Percentiles rank a stretch among this genome's conserved stretches.
These are phyloP conservation scores for Aspergillus fischeri DNA, from an alignment of 2,329 filamentous ascomycete species.

Conservation along the genomic window DNA sequence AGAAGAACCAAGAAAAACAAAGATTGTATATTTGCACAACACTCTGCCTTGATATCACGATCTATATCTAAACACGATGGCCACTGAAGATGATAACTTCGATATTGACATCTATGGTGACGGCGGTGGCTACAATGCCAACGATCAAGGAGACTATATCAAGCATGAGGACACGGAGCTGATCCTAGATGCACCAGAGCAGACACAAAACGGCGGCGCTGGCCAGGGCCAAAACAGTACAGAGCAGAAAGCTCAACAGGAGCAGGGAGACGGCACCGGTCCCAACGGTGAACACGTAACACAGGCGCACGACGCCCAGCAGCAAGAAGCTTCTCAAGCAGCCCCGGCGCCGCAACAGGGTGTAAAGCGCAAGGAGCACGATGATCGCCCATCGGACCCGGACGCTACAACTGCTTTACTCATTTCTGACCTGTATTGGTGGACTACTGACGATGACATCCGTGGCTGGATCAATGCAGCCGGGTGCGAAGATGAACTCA, in stretches of 20 bases:
- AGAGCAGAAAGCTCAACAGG: slow-evolving; percentile 19
- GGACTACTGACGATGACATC: slow-evolving; percentile 93
- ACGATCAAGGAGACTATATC: slow-evolving; percentile 44
- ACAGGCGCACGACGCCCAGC: slow-evolving; percentile 14
- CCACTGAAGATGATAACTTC: slow-evolving; percentile 63
- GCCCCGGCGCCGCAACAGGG: slow-evolving; percentile 48
- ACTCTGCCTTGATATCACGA: slow-evolving; percentile 27
- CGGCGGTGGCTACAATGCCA: slow-evolving; percentile 45
- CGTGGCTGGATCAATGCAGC: slow-evolving; percentile 78
- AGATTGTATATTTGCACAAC: slow-evolving; percentile 36
- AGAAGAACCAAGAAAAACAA: slow-evolving; percentile 22
- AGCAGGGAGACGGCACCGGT: slow-evolving; percentile 20
- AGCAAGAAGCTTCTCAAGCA: slow-evolving; percentile 19
- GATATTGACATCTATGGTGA: slow-evolving; percentile 69
- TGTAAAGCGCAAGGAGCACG: slow-evolving; percentile 58
- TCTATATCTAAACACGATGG: slow-evolving; percentile 38
- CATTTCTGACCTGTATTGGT: slow-evolving; percentile 91
- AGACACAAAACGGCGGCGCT: slow-evolving; percentile 22
- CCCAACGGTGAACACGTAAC: slow-evolving; percentile 24
- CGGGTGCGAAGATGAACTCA: slow-evolving; percentile 77
- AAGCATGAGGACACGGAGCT: slow-evolving; percentile 40
- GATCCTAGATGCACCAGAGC: slow-evolving; percentile 35
- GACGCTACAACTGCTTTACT: slow-evolving; percentile 68
- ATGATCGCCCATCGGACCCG: slow-evolving; percentile 54
- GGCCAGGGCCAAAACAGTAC: slow-evolving; percentile 14